phyloP scores from a whole-genome alignment of 2,329 filamentous ascomycete species.

The Bisporella sp. region DNA sequence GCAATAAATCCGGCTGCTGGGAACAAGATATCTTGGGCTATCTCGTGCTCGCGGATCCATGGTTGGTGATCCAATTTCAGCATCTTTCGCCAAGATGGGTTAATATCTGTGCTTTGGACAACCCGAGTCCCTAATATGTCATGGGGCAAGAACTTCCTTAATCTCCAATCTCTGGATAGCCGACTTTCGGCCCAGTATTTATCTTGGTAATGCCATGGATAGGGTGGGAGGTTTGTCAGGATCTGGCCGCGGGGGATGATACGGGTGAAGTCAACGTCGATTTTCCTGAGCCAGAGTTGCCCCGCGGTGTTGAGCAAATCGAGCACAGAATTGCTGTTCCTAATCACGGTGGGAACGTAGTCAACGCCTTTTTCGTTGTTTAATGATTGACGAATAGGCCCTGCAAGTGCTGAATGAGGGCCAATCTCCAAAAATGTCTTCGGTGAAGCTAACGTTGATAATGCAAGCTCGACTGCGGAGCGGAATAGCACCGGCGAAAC shows the following conservation, averaged over 20 bases:
- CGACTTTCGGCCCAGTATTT: neutral
- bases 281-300: neutral
- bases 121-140: neutral
- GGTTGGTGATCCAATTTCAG: neutral
- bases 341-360: neutral
- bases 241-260: neutral
- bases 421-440: constrained; percentile 25
- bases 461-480: neutral
- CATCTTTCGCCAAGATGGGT: neutral
- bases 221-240: neutral
- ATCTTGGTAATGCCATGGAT: neutral
- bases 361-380: neutral
- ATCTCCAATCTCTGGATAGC: neutral
- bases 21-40: neutral
- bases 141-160: neutral
- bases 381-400: constrained; percentile 17
- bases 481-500: neutral
- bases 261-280: neutral
- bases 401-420: constrained; percentile 25
- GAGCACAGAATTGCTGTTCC: neutral
- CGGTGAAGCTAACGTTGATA: neutral
- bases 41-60: neutral
- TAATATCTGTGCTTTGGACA: neutral
- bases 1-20: neutral
- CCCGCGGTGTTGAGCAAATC: neutral